Evolutionary conservation across 2,329 filamentous ascomycete genomes (phyloP).

Genomic region (Sclerotinia glacialis): DNA sequence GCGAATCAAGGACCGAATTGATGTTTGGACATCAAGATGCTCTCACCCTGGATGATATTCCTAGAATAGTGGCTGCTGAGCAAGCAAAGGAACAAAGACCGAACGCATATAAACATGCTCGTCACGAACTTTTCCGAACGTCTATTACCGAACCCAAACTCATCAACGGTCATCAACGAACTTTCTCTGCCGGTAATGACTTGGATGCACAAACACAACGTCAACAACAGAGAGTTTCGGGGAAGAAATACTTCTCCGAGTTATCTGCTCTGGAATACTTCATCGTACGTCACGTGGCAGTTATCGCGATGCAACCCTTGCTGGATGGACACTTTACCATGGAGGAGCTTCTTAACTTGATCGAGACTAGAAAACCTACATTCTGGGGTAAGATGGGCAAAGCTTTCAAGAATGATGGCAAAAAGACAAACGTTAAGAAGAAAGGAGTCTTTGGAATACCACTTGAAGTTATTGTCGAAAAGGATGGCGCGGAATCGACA

Average conservation of each 20-base stretch:
- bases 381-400: slow-evolving; percentile 99
- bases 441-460: slow-evolving; percentile 92
- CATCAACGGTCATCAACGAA: slow-evolving; percentile 66
- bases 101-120: slow-evolving; percentile 72
- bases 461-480: slow-evolving; percentile 83
- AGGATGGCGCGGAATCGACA: slow-evolving; percentile 94
- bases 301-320: slow-evolving; percentile 90
- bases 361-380: slow-evolving; percentile 87
- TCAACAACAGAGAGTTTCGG: slow-evolving; percentile 47
- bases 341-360: slow-evolving; percentile 86
- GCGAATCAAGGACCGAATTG: slow-evolving; percentile 69
- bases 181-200: slow-evolving; percentile 57
- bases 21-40: slow-evolving; percentile 90
- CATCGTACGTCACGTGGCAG: slow-evolving; percentile 91
- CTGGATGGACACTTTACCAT: slow-evolving; percentile 88
- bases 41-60: slow-evolving; percentile 92
- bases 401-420: slow-evolving; percentile 82
- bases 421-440: slow-evolving; percentile 72
- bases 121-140: slow-evolving; percentile 63
- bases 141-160: slow-evolving; percentile 61
- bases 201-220: slow-evolving; percentile 45
- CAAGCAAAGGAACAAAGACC: slow-evolving; percentile 88
- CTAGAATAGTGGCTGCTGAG: slow-evolving; percentile 90
- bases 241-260: slow-evolving; percentile 91
- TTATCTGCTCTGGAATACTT: slow-evolving; percentile 95